phyloP scores from a whole-genome alignment of 73 alveolate species.

The Tetrahymena malaccensis region DNA sequence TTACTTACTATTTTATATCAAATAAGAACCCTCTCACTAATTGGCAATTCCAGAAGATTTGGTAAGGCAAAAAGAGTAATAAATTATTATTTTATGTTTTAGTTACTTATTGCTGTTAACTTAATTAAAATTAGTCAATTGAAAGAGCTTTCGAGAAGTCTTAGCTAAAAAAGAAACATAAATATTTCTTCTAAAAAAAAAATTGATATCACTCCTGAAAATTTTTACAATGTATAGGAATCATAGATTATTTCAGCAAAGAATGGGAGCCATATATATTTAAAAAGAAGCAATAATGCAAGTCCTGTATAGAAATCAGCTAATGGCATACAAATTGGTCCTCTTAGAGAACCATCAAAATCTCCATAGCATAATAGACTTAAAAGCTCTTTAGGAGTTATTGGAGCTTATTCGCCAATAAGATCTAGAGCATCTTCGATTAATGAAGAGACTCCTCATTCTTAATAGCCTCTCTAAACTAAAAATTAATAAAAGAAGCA shows the following conservation, averaged over 20 bases:
- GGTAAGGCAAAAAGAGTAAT: background rate
- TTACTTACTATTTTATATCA: background rate
- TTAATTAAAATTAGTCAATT: background rate
- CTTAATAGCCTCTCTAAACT: background rate
- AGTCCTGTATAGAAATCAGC: background rate
- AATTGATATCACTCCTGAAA: background rate
- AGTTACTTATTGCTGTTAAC: background rate
- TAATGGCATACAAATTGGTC: background rate
- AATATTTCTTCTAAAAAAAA: background rate
- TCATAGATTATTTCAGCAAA: background rate
- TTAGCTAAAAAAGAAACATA: background rate
- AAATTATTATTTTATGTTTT: background rate
- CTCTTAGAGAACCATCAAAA: background rate
- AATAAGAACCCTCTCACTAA: background rate
- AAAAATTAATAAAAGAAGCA: background rate
- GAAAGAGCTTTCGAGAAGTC: background rate
- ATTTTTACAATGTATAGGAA: background rate
- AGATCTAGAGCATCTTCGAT: background rate
- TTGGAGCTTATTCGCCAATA: background rate
- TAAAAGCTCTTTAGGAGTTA: background rate
- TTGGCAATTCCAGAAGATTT: background rate
- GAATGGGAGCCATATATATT: background rate
- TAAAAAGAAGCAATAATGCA: background rate
- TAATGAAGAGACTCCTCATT: background rate
- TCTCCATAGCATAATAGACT: background rate